Conservation (phyloP, 225 moss, liverwort and hornwort species). For the Marchantia paleacea region DNA sequence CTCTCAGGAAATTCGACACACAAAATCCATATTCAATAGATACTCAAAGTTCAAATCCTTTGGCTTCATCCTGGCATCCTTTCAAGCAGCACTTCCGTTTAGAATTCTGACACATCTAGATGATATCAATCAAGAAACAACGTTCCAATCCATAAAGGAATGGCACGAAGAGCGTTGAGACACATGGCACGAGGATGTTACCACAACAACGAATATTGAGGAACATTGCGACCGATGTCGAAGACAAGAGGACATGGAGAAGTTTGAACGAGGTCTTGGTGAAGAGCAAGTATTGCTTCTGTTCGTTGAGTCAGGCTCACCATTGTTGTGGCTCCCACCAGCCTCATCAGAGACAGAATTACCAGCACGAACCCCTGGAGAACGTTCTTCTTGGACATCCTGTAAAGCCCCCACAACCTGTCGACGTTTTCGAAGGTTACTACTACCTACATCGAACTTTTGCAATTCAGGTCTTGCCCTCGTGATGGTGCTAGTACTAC, state of each 20-base stretch:
- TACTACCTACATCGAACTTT: slow-evolving; percentile 11
- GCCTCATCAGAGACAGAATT: slow-evolving; percentile 18
- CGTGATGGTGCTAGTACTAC: neutral
- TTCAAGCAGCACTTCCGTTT: too few species aligned
- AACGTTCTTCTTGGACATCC: slow-evolving; percentile 24
- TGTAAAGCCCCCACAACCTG: slow-evolving; percentile 5
- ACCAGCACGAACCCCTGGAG: slow-evolving; percentile 4
- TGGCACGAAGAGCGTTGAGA: neutral
- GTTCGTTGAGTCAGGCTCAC: slow-evolving; percentile 11
- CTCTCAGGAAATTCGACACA: too few species aligned
- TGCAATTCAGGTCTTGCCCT: slow-evolving; percentile 11
- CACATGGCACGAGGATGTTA: slow-evolving; percentile 22
- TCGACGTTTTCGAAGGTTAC: slow-evolving; percentile 28
- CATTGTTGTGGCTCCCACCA: slow-evolving; percentile 20
- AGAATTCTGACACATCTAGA: too few species aligned
- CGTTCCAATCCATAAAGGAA: too few species aligned
- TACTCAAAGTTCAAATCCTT: too few species aligned
- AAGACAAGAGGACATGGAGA: slow-evolving; percentile 19
- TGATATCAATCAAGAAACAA: too few species aligned
- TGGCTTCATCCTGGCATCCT: too few species aligned
- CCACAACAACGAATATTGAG: slow-evolving; percentile 31
- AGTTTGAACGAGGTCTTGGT: slow-evolving; percentile 6
- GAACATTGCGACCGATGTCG: slow-evolving; percentile 27
- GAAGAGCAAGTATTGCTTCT: slow-evolving; percentile 7
- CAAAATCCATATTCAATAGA: too few species aligned